Evolutionary conservation across 139 green algal species (phyloP).

Genomic region (Chlorella sp.): DNA sequence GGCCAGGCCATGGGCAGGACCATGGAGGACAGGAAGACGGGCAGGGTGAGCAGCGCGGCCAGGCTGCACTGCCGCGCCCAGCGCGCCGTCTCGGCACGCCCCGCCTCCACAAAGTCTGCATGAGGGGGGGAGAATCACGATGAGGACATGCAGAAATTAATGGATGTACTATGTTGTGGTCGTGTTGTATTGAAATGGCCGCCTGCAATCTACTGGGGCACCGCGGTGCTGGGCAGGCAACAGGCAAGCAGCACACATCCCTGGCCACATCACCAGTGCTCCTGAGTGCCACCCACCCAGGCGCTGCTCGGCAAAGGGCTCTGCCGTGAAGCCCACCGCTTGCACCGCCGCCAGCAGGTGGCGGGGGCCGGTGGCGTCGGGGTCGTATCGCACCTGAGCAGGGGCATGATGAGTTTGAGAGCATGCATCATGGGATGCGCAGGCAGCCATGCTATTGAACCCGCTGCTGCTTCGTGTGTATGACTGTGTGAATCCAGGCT

Average conservation of each 20-base stretch:
- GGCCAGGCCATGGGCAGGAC: conserved; percentile 76
- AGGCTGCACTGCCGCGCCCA: conserved; percentile 54
- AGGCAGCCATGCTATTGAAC: neutral
- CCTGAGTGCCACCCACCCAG: neutral
- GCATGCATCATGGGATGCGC: neutral
- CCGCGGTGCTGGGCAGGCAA: neutral
- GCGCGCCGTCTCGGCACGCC: conserved; percentile 54
- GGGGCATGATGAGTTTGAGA: neutral
- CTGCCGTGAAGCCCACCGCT: conserved; percentile 58
- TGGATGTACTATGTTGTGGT: too few species aligned
- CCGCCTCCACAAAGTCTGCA: conserved; percentile 17
- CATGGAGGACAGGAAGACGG: conserved; percentile 92
- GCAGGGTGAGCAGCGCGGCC: conserved; percentile 77
- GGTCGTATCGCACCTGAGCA: conserved; percentile 68
- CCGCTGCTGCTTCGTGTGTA: neutral
- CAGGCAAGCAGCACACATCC: neutral
- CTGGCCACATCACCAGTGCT: neutral
- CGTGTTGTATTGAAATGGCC: neutral
- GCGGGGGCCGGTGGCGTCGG: conserved; percentile 71
- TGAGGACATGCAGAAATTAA: neutral
- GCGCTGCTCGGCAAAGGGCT: conserved; percentile 19
- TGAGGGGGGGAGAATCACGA: neutral
- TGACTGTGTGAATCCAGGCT: neutral
- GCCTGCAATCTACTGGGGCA: neutral
- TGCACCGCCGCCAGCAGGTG: conserved; percentile 73